These are phyloP conservation scores for Chloranthus sessilifolius DNA, from an alignment of 164 flowering plant species.

Conservation along the genomic window DNA sequence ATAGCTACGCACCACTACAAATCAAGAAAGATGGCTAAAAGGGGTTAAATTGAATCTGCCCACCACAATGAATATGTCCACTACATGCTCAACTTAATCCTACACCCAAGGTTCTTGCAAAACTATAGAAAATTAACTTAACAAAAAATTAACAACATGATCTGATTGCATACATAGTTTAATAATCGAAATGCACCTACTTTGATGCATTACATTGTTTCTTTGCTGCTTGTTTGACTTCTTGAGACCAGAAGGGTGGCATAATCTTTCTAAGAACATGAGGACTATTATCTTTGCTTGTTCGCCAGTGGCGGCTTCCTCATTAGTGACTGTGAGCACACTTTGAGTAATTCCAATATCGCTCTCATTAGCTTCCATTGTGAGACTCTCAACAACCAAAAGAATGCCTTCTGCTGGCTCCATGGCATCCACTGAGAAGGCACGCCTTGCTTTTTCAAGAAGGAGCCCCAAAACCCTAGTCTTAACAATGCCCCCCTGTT, in stretches of 20 bases:
- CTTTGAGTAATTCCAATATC: conserved; percentile 73
- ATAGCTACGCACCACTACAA: no score
- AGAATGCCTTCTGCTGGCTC: conserved; percentile 99
- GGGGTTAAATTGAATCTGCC: no score
- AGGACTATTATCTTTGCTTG: conserved; percentile 97
- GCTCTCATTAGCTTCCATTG: conserved; percentile 94
- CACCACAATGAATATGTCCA: no score
- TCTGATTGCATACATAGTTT: no score
- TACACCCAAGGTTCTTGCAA: no score
- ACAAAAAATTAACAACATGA: no score
- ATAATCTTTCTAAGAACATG: conserved; percentile 87
- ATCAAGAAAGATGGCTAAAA: no score
- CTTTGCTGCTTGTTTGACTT: conserved; percentile 96
- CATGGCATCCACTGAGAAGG: conserved; percentile 97
- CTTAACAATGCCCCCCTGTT: conserved; percentile 75
- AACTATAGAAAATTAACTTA: no score
- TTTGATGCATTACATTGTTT: conserved; percentile 98
- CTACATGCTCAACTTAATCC: no score
- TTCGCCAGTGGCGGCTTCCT: conserved; percentile 78
- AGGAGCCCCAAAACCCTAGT: conserved; percentile 83
- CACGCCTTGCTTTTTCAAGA: conserved; percentile 95
- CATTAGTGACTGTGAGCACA: conserved; percentile 69
- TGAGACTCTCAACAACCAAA: conserved; percentile 89
- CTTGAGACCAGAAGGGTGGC: conserved; percentile 73
- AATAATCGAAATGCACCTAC: no score